Percentiles rank a stretch among this genome's conserved stretches.
phyloP scores from a whole-genome alignment of 306 rosid genomes.

The Cucumis melo region DNA sequence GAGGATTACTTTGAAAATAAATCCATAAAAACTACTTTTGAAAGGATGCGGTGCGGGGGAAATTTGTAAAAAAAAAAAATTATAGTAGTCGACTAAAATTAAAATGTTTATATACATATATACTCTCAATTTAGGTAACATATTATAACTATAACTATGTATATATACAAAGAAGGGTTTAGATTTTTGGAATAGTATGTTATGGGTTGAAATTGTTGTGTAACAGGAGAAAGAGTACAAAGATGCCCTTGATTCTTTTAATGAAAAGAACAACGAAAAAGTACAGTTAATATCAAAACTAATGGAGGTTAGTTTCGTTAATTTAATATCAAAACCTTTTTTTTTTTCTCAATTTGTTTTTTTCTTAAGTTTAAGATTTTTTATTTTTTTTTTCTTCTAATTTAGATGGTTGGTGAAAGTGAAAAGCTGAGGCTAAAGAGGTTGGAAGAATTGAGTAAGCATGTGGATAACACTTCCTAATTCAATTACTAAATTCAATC shows the following conservation, averaged over 20 bases:
- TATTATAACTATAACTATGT: too few species aligned
- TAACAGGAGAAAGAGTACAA: constrained; percentile 84
- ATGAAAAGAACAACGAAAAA: constrained; percentile 76
- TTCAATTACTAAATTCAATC: not conserved
- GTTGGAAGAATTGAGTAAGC: constrained; percentile 12
- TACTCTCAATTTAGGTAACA: too few species aligned
- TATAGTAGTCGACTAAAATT: too few species aligned
- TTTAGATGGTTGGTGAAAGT: constrained; percentile 8
- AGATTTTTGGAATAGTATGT: too few species aligned
- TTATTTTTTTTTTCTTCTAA: not conserved
- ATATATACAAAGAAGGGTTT: too few species aligned
- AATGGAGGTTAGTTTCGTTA: constrained; percentile 27
- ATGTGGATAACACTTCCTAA: not conserved
- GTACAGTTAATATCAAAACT: constrained; percentile 33
- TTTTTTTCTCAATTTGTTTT: too few species aligned
- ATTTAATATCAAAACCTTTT: too few species aligned
- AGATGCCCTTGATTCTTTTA: constrained; percentile 74
- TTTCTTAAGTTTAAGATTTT: not conserved
- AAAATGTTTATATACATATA: too few species aligned
- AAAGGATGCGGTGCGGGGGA: too few species aligned
- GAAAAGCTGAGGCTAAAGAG: constrained; percentile 5
- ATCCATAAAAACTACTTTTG: too few species aligned
- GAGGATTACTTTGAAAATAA: not conserved
- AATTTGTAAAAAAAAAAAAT: too few species aligned
- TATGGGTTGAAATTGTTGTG: not conserved